Conservation (phyloP, 371 early-diverging fungal genomes). For the Mucor velutinosus region DNA sequence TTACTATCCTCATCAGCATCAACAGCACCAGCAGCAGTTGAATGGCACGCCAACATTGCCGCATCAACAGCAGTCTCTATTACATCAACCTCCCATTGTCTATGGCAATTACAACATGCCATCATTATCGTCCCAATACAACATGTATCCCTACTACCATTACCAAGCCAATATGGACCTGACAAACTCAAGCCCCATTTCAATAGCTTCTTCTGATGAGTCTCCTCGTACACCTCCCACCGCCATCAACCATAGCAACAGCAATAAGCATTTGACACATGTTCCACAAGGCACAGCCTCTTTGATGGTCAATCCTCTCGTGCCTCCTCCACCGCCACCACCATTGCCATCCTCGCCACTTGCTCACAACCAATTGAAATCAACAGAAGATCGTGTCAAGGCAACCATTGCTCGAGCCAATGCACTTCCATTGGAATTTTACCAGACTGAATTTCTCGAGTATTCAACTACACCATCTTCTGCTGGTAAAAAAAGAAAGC, state of each 20-base stretch:
- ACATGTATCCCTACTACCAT: not conserved
- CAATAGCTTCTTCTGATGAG: not conserved
- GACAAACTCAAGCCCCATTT: not conserved
- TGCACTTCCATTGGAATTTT: slow-evolving; percentile 43
- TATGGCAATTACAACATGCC: slow-evolving; percentile 3
- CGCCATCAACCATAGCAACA: not conserved
- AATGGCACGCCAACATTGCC: not conserved
- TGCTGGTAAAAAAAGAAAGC: slow-evolving; percentile 27
- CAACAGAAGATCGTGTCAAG: slow-evolving; percentile 24
- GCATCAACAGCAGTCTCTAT: not conserved
- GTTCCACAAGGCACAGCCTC: not conserved
- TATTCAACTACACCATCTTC: slow-evolving; percentile 37
- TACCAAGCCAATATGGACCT: not conserved
- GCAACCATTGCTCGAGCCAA: slow-evolving; percentile 47
- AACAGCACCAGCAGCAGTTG: not conserved
- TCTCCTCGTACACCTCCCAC: not conserved
- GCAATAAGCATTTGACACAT: not conserved
- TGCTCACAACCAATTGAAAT: not conserved
- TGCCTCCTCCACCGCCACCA: slow-evolving; percentile 7
- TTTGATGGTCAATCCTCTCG: slow-evolving; percentile 14
- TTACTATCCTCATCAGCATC: not conserved
- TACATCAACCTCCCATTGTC: slow-evolving; percentile 4
- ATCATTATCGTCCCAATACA: not conserved
- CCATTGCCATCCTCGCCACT: not conserved
- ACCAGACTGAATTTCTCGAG: slow-evolving; percentile 46